Evolutionary conservation across 1,284 basidiomycete species (phyloP).

Genomic region (Leccinum subrobustum): DNA sequence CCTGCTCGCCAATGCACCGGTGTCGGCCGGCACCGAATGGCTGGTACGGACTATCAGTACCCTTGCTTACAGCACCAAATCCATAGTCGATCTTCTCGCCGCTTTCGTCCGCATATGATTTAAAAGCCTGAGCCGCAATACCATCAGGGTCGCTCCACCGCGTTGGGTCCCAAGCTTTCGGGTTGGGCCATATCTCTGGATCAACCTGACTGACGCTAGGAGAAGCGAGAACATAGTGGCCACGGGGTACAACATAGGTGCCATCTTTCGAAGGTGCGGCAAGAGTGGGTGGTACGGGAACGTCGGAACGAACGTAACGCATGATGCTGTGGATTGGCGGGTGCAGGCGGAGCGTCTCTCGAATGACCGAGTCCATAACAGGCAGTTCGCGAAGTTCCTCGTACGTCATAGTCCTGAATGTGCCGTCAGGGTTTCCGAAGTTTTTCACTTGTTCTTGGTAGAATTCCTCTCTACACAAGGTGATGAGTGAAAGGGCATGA

Average conservation of each 20-base stretch:
- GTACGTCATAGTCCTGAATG: constrained; percentile 79
- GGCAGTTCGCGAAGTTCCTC: constrained; percentile 87
- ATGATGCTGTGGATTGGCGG: constrained; percentile 92
- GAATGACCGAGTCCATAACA: constrained; percentile 85
- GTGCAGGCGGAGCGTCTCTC: constrained; percentile 90
- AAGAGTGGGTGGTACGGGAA: constrained; percentile 81
- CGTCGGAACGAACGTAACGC: constrained; percentile 86
- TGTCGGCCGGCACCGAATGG: constrained; percentile 97
- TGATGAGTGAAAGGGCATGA: not conserved
- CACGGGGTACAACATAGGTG: constrained; percentile 87
- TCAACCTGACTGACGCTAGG: constrained; percentile 91
- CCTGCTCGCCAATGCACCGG: constrained; percentile 93
- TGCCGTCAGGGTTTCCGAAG: constrained; percentile 81
- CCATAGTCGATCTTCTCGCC: constrained; percentile 96
- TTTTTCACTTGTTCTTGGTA: constrained; percentile 88
- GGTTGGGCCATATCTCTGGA: constrained; percentile 78
- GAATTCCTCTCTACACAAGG: constrained; percentile 57
- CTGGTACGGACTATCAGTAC: constrained; percentile 88
- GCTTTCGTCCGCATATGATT: constrained; percentile 67
- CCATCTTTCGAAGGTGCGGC: constrained; percentile 72
- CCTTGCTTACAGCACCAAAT: constrained; percentile 91
- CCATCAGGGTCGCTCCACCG: constrained; percentile 85
- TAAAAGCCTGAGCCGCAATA: constrained; percentile 74
- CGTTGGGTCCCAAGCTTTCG: constrained; percentile 73
- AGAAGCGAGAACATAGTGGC: constrained; percentile 88